Evolutionary conservation across 1,139 yeast genomes (phyloP).

Genomic region (Suhomyces coccinellae): DNA sequence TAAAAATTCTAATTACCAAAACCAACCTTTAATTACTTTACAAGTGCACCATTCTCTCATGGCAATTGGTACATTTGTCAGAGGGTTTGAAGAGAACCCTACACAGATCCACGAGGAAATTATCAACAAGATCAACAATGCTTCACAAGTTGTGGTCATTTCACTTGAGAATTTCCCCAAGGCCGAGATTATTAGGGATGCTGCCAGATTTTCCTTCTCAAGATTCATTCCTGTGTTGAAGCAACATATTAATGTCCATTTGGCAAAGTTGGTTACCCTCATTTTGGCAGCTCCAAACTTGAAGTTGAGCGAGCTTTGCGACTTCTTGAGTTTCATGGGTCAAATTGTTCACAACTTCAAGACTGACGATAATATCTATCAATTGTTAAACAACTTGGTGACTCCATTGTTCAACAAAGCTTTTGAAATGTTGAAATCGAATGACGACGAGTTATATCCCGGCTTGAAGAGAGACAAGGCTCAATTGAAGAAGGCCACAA

Average conservation of each 20-base stretch:
- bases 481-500: constrained; percentile 65
- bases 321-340: constrained; percentile 82
- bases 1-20: constrained; percentile 28
- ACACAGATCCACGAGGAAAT: constrained; percentile 32
- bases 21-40: constrained; percentile 50
- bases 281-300: constrained; percentile 66
- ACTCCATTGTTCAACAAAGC: constrained; percentile 73
- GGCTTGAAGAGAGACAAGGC: constrained; percentile 61
- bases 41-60: constrained; percentile 85
- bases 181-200: constrained; percentile 73
- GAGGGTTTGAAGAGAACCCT: constrained; percentile 66
- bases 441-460: constrained; percentile 29
- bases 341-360: constrained; percentile 82
- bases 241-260: constrained; percentile 49
- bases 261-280: constrained; percentile 74
- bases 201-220: constrained; percentile 84
- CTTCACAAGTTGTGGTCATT: constrained; percentile 80
- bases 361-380: constrained; percentile 66
- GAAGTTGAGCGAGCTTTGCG: constrained; percentile 66
- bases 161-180: constrained; percentile 75
- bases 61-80: constrained; percentile 87
- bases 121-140: constrained; percentile 60
- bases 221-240: constrained; percentile 75
- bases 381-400: constrained; percentile 68
- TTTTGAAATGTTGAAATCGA: constrained; percentile 49